Evolutionary conservation across 371 early-diverging fungal species (phyloP).

Genomic region (Mortierella sp.): DNA sequence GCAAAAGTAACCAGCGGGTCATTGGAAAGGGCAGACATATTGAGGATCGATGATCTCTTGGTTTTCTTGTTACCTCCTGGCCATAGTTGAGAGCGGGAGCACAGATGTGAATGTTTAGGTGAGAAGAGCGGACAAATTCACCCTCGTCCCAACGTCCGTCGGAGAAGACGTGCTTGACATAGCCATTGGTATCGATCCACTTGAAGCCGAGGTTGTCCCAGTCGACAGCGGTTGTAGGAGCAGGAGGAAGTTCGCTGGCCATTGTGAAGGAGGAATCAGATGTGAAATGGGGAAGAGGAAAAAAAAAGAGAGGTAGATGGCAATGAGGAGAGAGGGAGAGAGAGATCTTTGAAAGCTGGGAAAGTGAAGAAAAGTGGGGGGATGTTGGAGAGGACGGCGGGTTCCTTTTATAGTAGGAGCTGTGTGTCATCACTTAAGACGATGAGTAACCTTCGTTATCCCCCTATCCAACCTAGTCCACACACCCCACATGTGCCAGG

Average conservation of each 20-base stretch:
- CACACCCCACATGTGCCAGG: too few species aligned
- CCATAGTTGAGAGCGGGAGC: conserved; percentile 80
- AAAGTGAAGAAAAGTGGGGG: neutral
- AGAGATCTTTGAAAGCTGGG: too few species aligned
- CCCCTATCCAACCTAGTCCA: too few species aligned
- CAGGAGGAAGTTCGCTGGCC: conserved; percentile 18
- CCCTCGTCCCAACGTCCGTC: conserved; percentile 75
- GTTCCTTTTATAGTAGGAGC: neutral
- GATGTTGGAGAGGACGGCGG: neutral
- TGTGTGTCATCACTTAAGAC: too few species aligned
- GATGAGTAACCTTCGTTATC: too few species aligned
- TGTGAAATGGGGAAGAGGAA: neutral
- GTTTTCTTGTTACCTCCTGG: conserved; percentile 62
- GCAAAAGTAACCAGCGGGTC: neutral
- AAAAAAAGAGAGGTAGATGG: neutral
- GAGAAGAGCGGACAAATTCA: conserved; percentile 59
- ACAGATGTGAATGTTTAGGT: conserved; percentile 61
- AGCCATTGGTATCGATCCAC: conserved; percentile 71
- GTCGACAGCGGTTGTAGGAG: conserved; percentile 62
- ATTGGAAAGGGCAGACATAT: neutral
- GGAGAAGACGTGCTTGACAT: conserved; percentile 71
- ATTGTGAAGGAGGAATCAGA: conserved; percentile 11
- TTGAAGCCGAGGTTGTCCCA: conserved; percentile 78
- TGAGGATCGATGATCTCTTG: neutral
- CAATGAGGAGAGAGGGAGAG: neutral